Base-by-base conservation (phyloP, 495 filamentous ascomycete genomes). In the Lepraria neglecta region DNA sequence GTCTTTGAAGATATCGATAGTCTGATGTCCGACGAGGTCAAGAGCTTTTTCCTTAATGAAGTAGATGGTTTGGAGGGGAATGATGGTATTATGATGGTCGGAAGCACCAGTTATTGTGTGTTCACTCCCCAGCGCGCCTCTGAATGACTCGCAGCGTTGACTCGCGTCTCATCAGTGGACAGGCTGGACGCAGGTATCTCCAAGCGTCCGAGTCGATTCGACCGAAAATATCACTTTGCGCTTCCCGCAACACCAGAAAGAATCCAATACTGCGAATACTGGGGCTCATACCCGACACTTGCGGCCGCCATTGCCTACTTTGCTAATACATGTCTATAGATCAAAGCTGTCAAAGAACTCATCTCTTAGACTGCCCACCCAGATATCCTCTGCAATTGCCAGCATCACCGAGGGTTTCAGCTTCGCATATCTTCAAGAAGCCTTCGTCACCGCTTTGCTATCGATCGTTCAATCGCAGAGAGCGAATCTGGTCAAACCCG, bases 41-140 rank as follows among this genome's bases (percentile, higher is more conserved):
- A 83, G 6, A 80, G 75, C 56, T 88, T 84, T 71, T 88, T 89
- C 67, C 74, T 89, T 51, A 88, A 88, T 67, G 83, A 88, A 62
- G 78, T 87, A 6, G 86, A 88, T 65, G 86, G 86, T 0, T 72
- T 88, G 28, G 83, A 82, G 67, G 78, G 74, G 63, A 87, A 87
- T 65, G 80, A 86, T 65, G 84, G 84, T 40, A 85, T 87, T 60
- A 72, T 86, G 60, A 84, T 86, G 72, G 71, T 87, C 40, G 84
- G 80, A 12, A 81, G 74, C 60, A 86, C 84, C 10, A 87, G 87
- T 65, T 76, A 86, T 64, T 60, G 73, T 75, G 68, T 54, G 70
- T 44, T 6, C 33, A 30, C 21, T 24, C 19, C 4, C 46, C 38
- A 42, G 38, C 38, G 38, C 38, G 1, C 38, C 15, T 42, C 38